Evolutionary conservation across 2,329 filamentous ascomycete genomes (phyloP).

Genomic region (Pseudogymnoascus verrucosus): DNA sequence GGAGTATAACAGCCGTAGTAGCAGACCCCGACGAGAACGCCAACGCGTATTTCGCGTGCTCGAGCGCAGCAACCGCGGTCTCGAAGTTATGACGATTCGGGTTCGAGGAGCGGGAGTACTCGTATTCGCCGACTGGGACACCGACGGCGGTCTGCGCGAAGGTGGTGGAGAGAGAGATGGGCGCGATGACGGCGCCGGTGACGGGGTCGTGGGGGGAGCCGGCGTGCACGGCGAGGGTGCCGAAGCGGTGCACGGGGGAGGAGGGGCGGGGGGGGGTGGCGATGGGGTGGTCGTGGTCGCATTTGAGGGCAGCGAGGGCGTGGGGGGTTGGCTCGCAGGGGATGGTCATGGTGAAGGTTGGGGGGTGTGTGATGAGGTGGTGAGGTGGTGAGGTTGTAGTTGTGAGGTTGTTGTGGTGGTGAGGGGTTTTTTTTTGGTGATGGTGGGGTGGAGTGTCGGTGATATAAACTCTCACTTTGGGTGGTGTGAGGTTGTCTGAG

Average conservation of each 20-base stretch:
- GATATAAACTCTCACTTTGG: too few relatives aligned
- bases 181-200: slow-evolving; percentile 91
- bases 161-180: slow-evolving; percentile 93
- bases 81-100: slow-evolving; percentile 96
- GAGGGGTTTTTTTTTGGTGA: too few relatives aligned
- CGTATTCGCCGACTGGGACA: slow-evolving; percentile 77
- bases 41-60: slow-evolving; percentile 85
- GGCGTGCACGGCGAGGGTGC: slow-evolving; percentile 89
- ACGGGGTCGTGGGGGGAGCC: slow-evolving; percentile 82
- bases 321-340: too few relatives aligned
- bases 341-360: too few relatives aligned
- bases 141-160: slow-evolving; percentile 89
- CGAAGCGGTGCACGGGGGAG: slow-evolving; percentile 73
- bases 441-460: too few relatives aligned
- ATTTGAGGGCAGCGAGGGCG: too few relatives aligned
- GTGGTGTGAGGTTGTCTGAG: too few relatives aligned
- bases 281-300: too few relatives aligned
- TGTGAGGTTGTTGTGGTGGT: too few relatives aligned
- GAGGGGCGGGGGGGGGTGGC: too few relatives aligned
- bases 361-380: too few relatives aligned
- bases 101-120: slow-evolving; percentile 90
- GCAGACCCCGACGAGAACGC: slow-evolving; percentile 93
- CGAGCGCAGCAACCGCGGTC: slow-evolving; percentile 79
- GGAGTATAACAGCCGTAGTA: slow-evolving; percentile 85
- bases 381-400: too few relatives aligned